Evolutionary conservation across 2,329 filamentous ascomycete genomes (phyloP).

Genomic region (Epichloe sibirici): DNA sequence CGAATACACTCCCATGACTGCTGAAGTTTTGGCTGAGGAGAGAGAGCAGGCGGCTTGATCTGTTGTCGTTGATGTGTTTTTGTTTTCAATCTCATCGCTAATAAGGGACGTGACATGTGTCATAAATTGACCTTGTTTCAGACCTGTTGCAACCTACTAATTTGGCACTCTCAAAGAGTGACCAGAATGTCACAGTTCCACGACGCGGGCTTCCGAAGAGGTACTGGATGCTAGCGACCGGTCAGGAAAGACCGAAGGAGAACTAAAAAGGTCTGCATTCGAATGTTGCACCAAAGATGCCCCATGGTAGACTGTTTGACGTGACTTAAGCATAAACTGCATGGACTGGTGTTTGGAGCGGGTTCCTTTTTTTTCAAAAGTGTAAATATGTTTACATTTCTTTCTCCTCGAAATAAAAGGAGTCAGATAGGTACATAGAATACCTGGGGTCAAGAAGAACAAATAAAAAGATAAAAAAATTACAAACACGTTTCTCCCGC

Average conservation of each 20-base stretch:
- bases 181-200: constrained; percentile 10
- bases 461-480: neutral
- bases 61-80: neutral
- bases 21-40: constrained; percentile 21
- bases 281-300: neutral
- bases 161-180: constrained; percentile 8
- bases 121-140: constrained; percentile 1
- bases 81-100: neutral
- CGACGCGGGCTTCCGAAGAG: constrained; percentile 4
- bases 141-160: constrained; percentile 3
- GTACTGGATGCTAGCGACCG: neutral
- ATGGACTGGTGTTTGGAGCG: constrained; percentile 2
- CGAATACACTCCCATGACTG: constrained; percentile 9
- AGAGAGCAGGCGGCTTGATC: constrained; percentile 4
- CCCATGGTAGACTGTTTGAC: constrained; percentile 1
- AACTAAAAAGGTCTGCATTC: neutral
- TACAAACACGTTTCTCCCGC: neutral
- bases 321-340: neutral
- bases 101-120: neutral
- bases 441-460: neutral
- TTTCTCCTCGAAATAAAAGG: constrained; percentile 10
- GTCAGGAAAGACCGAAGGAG: neutral
- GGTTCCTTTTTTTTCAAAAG: constrained; percentile 8
- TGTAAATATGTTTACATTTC: constrained; percentile 9
- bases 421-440: constrained; percentile 10